These are phyloP conservation scores for Aureobasidium leucospermi DNA, from an alignment of 2,329 filamentous ascomycete genomes.

Conservation along the genomic window DNA sequence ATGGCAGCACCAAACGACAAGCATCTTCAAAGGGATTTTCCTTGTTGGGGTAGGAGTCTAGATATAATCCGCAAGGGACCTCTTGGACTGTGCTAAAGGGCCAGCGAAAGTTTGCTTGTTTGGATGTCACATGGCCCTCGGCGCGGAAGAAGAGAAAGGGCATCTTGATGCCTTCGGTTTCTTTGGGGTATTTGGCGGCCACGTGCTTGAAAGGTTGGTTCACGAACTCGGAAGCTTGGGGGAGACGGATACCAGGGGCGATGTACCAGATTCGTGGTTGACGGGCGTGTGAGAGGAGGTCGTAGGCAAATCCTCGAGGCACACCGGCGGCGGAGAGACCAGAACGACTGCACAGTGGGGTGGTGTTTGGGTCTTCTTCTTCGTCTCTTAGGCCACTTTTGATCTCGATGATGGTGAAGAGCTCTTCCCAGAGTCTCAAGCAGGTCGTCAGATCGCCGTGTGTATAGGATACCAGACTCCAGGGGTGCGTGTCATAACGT, in stretches of 20 bases:
- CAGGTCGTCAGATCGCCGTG: slow-evolving; percentile 23
- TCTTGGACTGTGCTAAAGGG: slow-evolving; percentile 26
- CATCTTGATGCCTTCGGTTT: slow-evolving; percentile 28
- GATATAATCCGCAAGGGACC: slow-evolving; percentile 29
- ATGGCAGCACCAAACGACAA: slow-evolving; percentile 26
- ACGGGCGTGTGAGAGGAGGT: slow-evolving; percentile 25
- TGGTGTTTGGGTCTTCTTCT: slow-evolving; percentile 21
- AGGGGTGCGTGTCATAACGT: slow-evolving; percentile 23
- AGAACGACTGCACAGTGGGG: slow-evolving; percentile 23
- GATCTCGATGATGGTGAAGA: slow-evolving; percentile 25
- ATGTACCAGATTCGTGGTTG: slow-evolving; percentile 26
- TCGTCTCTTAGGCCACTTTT: slow-evolving; percentile 19
- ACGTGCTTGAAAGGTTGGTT: slow-evolving; percentile 28
- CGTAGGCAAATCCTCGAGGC: slow-evolving; percentile 26
- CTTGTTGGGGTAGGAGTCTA: slow-evolving; percentile 27
- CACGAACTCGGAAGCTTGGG: slow-evolving; percentile 28
- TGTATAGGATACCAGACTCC: slow-evolving; percentile 28
- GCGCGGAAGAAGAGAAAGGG: slow-evolving; percentile 28
- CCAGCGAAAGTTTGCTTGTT: slow-evolving; percentile 28
- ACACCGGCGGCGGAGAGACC: slow-evolving; percentile 25
- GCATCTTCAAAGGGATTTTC: slow-evolving; percentile 29
- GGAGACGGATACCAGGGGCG: slow-evolving; percentile 26
- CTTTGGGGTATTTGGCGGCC: slow-evolving; percentile 21
- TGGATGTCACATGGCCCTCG: slow-evolving; percentile 25
- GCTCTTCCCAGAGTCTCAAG: slow-evolving; percentile 23